Evolutionary conservation across 164 flowering plant species (phyloP), one percentile per base, ranked within the genome.

Genomic region (Kalanchoe fedtschenkoi): DNA sequence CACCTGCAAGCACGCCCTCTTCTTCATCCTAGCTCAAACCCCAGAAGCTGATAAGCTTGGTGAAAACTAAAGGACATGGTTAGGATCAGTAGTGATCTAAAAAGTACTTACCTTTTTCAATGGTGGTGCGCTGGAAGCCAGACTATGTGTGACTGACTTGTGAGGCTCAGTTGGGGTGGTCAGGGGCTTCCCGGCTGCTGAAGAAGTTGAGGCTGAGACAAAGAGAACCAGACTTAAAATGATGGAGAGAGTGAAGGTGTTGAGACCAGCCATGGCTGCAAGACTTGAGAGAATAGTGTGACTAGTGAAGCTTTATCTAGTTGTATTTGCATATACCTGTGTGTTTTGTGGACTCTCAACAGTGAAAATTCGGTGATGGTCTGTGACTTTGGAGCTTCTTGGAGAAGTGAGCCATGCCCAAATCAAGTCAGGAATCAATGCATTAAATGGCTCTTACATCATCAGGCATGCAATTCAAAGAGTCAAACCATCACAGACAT

Each of bases 371-470:
- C 24, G 54, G 29, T 47, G 11, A 22, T 22, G 1, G 54, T 47
- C 26, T 47, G 29, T 21, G 54, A 47, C 26, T 47, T 47, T 47
- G 54, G 54, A 47, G 37, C 24, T 2, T 22, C 30, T 34, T 30
- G 15, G 62, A 34, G 43, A 24, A 59, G 43, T 34, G 62, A 15
- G 33, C 41, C 54, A 32, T 21, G 35, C 59, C 19, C 46, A 51
- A 29, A 43, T 19, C 6, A 42, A 24, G 54, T 21, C 51, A 42
- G 64, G 51, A 59, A 35, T 34, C 21, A 37, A 34, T 14, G 41
- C 51, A 39, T 57, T 57, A 29, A 57, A 57, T 30, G 34, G 6
- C 34, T 57, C n/a, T 57, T 34, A 57, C 55, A 47, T 47, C 28
- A 47, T 19, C 22, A 47, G 33, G 33, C n/a, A n/a, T n/a, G n/a